These are phyloP conservation scores for Xylaria sp. DNA, from an alignment of 2,329 filamentous ascomycete genomes.

Conservation along the genomic window DNA sequence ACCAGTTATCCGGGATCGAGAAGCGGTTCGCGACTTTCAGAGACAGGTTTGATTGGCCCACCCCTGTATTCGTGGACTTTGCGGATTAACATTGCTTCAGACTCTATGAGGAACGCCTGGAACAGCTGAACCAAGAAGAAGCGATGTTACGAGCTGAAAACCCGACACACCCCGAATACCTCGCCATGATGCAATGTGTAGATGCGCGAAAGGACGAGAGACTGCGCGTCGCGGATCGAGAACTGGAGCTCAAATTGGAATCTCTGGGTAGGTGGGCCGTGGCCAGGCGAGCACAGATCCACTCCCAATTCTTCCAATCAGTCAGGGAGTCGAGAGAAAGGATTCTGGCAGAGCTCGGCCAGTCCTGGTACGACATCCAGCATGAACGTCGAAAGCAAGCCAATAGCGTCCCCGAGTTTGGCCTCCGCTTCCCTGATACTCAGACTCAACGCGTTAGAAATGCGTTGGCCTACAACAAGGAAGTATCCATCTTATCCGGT, in stretches of 20 bases:
- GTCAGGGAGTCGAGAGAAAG: conserved; percentile 81
- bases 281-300: conserved; percentile 81
- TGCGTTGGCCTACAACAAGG: conserved; percentile 89
- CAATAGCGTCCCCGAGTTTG: conserved; percentile 79
- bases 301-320: conserved; percentile 88
- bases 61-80: conserved; percentile 16
- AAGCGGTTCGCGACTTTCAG: conserved; percentile 86
- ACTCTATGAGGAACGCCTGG: conserved; percentile 85
- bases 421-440: conserved; percentile 77
- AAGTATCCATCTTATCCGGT: conserved; percentile 88
- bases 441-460: conserved; percentile 78
- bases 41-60: conserved; percentile 61
- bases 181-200: conserved; percentile 87
- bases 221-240: conserved; percentile 72
- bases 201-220: conserved; percentile 82
- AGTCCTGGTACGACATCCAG: conserved; percentile 92
- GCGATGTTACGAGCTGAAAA: conserved; percentile 60
- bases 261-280: conserved; percentile 75
- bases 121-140: conserved; percentile 74
- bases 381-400: conserved; percentile 80
- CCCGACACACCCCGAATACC: conserved; percentile 86
- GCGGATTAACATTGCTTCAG: conserved; percentile 48
- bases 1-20: conserved; percentile 79
- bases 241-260: conserved; percentile 73
- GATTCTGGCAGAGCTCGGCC: conserved; percentile 77